Conservation (phyloP, 352 stramenopile genomes). For the Phytophthora meadii region DNA sequence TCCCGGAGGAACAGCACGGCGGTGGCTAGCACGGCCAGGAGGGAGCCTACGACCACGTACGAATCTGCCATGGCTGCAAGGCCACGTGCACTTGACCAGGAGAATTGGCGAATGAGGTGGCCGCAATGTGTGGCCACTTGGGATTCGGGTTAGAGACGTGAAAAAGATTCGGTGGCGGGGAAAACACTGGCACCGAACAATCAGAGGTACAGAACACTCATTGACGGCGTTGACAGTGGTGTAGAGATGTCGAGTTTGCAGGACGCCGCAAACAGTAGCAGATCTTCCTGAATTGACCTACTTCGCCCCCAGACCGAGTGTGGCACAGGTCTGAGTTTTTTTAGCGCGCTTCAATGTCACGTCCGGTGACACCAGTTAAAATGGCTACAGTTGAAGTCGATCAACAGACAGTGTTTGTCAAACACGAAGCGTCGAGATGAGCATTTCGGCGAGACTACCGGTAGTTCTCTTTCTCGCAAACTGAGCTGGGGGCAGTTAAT, state of each 20-base stretch:
- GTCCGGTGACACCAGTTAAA: slow-evolving; percentile 18
- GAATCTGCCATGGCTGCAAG: slow-evolving; percentile 41
- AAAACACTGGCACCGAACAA: neutral
- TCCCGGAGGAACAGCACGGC: slow-evolving; percentile 68
- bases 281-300: too few species aligned
- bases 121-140: slow-evolving; percentile 1
- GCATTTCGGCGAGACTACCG: too few species aligned
- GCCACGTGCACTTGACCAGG: slow-evolving; percentile 9
- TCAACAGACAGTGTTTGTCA: too few species aligned
- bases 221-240: neutral
- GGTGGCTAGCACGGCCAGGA: slow-evolving; percentile 71
- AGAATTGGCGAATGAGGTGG: slow-evolving; percentile 26
- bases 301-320: neutral
- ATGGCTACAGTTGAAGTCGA: slow-evolving; percentile 3
- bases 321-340: slow-evolving; percentile 5
- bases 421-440: too few species aligned
- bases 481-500: too few species aligned
- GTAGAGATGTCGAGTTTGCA: neutral
- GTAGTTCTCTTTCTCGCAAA: too few species aligned
- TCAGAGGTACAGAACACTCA: neutral
- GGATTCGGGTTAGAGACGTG: slow-evolving; percentile 11
- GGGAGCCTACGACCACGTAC: slow-evolving; percentile 73
- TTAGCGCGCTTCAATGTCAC: slow-evolving; percentile 13
- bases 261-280: neutral
- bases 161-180: slow-evolving; percentile 1